Base-by-base conservation (phyloP, 768 basidiomycete species). In the Rhizopogon sp. region DNA sequence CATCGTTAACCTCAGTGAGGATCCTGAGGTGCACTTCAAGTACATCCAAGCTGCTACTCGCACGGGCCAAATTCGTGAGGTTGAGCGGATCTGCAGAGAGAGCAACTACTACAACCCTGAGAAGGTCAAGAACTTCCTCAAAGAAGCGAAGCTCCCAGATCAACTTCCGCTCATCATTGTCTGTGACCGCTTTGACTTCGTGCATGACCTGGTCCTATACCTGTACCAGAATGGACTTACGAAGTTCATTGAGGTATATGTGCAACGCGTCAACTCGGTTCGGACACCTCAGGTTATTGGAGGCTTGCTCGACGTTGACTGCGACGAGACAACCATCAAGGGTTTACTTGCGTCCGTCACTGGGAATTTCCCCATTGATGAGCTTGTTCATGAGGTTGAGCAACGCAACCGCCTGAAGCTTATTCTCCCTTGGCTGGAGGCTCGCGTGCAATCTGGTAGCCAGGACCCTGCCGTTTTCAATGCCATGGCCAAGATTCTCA, bases 101-200 rank as follows among this genome's bases (percentile, higher is more conserved):
- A 93, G 90, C 71, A 98, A 98, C 74, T 79, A 78, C 74, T 98
- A 98, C 81, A 98, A 95, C 72, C 92, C 97, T 1, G 97, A 99
- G 78, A 99, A 99, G 74, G 97, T 98, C 82, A 98, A 99, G 81
- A 99, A 99, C 75, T 98, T 98, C 87, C 84, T 98, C 71, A 98
- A 98, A 73, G 97, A 99, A 68, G 95, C 97, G 65, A 95, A 97
- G 66, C 85, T 99, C 29, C 75, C 85, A 39, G 97, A 98, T 68
- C 97, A 98, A 69, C 85, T 99, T 39, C 97, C 97, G 4, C 86
- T 99, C 62, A 99, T 98, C 78, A 98, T 99, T 61, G 97, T 99
- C 64, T 98, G 97, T 81, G 97, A 99, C 70, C 93, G 97, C 39
- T 99, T 98, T 79, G 96, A 97, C 79, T 98, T 98, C 64, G 96